A percentile compares a stretch with the other conserved stretches of the same genome.
phyloP scores from a whole-genome alignment of 768 basidiomycete genomes.

The Daedaleopsis nitida region DNA sequence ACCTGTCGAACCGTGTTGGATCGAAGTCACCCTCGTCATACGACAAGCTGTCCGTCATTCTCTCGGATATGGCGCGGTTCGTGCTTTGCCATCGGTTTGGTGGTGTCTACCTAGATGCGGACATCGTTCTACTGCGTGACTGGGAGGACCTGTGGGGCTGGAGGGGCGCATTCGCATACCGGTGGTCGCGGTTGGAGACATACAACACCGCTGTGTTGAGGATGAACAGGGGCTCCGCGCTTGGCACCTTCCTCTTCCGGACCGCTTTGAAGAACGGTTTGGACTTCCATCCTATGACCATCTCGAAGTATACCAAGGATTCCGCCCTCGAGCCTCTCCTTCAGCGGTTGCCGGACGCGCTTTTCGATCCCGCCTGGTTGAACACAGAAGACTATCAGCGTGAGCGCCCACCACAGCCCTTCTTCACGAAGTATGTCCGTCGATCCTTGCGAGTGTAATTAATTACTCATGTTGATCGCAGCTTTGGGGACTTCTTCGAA shows the following conservation, averaged over 20 bases:
- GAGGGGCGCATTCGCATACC: conserved; percentile 94
- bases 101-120: conserved; percentile 95
- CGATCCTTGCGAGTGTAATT: not conserved
- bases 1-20: conserved; percentile 79
- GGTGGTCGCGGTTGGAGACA: conserved; percentile 90
- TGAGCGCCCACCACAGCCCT: conserved; percentile 92
- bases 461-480: conserved; percentile 31
- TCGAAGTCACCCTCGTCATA: conserved; percentile 87
- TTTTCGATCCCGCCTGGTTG: conserved; percentile 97
- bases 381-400: conserved; percentile 92
- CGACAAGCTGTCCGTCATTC: conserved; percentile 88
- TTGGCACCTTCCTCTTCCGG: conserved; percentile 92
- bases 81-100: conserved; percentile 96
- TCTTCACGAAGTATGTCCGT: conserved; percentile 71
- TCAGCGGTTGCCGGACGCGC: conserved; percentile 87
- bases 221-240: conserved; percentile 88
- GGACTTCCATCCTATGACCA: conserved; percentile 98
- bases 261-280: conserved; percentile 91
- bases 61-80: conserved; percentile 97
- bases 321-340: conserved; percentile 83
- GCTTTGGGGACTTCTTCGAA: conserved; percentile 89
- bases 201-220: conserved; percentile 97
- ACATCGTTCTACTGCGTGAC: conserved; percentile 92
- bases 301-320: conserved; percentile 88
- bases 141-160: conserved; percentile 99